phyloP scores from a whole-genome alignment of 148 eudicot species.

The Talinum fruticosum region DNA sequence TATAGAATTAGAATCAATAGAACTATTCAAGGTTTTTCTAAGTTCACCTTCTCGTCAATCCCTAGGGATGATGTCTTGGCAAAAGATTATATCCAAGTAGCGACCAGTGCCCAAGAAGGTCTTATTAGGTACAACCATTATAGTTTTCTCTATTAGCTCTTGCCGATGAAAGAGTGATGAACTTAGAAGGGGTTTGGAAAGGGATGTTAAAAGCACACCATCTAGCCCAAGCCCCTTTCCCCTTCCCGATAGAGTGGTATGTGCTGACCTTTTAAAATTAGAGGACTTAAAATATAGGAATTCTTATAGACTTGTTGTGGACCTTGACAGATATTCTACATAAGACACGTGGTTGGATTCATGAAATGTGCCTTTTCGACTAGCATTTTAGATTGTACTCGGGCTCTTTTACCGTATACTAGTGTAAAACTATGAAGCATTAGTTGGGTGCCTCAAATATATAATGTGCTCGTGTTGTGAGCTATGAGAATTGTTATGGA shows the following conservation, averaged over 20 bases:
- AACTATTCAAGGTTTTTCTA: background rate
- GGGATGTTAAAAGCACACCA: background rate
- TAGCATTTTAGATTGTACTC: background rate
- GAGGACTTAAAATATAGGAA: background rate
- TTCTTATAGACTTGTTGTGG: background rate
- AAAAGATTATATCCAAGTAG: slow-evolving; percentile 91
- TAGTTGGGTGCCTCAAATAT: background rate
- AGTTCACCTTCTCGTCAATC: slow-evolving; percentile 71
- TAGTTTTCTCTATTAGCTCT: background rate
- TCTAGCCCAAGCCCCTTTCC: background rate
- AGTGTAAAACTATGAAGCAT: background rate
- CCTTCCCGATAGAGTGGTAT: background rate
- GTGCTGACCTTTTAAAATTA: background rate
- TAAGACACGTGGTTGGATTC: background rate
- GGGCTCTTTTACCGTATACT: too few species aligned
- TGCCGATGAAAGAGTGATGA: background rate
- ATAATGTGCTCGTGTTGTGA: background rate
- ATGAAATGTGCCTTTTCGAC: background rate
- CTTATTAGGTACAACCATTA: too few species aligned
- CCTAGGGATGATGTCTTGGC: slow-evolving; percentile 65
- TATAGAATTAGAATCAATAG: background rate
- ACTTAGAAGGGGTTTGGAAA: background rate
- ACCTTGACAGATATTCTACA: background rate
- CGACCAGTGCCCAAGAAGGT: slow-evolving; percentile 47
- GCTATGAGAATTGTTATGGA: background rate